These are phyloP conservation scores for Psilocybe mexicana DNA, from an alignment of 1,284 basidiomycete species.

Conservation along the genomic window DNA sequence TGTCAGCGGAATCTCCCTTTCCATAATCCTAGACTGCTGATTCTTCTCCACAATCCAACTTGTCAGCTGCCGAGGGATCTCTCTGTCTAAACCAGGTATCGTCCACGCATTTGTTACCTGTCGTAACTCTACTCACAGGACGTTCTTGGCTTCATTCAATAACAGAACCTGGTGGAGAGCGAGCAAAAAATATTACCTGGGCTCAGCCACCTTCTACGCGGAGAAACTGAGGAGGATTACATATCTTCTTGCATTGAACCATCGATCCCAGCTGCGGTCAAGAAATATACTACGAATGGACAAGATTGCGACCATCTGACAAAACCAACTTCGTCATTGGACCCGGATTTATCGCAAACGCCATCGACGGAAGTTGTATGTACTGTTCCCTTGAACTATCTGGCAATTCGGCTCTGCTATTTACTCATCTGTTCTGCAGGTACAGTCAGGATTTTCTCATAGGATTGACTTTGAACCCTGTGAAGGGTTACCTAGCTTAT, in stretches of 20 bases:
- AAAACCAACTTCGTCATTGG: constrained; percentile 1
- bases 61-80: constrained; percentile 6
- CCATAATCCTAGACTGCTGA: constrained; percentile 5
- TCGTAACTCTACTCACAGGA: constrained; percentile 10
- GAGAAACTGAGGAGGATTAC: constrained; percentile 4
- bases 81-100: constrained; percentile 11
- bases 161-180: constrained; percentile 6
- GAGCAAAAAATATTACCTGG: constrained; percentile 8
- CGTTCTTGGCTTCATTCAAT: constrained; percentile 8
- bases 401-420: constrained; percentile 5
- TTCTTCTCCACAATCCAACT: constrained; percentile 6
- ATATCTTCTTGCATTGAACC: constrained; percentile 4
- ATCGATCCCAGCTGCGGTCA: neutral
- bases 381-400: neutral
- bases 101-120: constrained; percentile 7
- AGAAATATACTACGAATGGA: constrained; percentile 1
- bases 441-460: constrained; percentile 15
- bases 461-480: constrained; percentile 11
- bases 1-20: constrained; percentile 14
- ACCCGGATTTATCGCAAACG: constrained; percentile 5
- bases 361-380: constrained; percentile 9
- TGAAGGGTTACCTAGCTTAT: constrained; percentile 10
- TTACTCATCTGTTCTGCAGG: constrained; percentile 9
- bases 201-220: constrained; percentile 1
- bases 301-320: constrained; percentile 4